These are phyloP conservation scores for Tulasnella sp. DNA, from an alignment of 768 basidiomycete genomes.

Conservation along the genomic window DNA sequence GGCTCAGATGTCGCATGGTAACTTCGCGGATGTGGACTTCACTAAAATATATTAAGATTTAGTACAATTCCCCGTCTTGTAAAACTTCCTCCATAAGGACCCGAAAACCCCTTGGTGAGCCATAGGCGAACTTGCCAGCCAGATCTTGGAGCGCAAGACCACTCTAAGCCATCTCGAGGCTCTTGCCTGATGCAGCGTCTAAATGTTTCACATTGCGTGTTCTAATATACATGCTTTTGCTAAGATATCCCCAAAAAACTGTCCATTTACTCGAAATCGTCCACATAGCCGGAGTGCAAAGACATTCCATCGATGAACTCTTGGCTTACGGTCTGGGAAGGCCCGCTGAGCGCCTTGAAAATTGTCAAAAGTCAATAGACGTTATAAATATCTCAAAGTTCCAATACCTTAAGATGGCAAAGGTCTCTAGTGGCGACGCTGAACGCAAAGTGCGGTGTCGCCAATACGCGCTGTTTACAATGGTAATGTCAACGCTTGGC, in stretches of 20 bases:
- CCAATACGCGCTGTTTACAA: not conserved
- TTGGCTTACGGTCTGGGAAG: not conserved
- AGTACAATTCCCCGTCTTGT: no score
- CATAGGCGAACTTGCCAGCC: no score
- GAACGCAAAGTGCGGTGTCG: not conserved
- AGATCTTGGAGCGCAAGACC: no score
- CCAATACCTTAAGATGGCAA: not conserved
- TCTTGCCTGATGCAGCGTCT: no score
- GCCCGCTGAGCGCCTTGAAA: not conserved
- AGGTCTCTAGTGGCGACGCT: not conserved
- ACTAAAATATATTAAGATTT: no score
- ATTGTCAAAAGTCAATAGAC: not conserved
- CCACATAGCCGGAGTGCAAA: not conserved
- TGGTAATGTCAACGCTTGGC: not conserved
- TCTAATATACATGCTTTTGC: not conserved
- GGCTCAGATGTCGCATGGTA: no score
- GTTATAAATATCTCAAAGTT: not conserved
- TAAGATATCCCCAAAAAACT: not conserved
- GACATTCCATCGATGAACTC: not conserved
- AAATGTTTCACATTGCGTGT: not conserved
- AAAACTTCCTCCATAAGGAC: no score
- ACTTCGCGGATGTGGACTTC: no score
- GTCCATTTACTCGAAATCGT: not conserved
- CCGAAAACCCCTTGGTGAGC: no score
- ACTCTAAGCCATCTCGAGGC: no score